These are phyloP conservation scores for Penicillium turbatum DNA, from an alignment of 495 filamentous ascomycete genomes.

Conservation along the genomic window DNA sequence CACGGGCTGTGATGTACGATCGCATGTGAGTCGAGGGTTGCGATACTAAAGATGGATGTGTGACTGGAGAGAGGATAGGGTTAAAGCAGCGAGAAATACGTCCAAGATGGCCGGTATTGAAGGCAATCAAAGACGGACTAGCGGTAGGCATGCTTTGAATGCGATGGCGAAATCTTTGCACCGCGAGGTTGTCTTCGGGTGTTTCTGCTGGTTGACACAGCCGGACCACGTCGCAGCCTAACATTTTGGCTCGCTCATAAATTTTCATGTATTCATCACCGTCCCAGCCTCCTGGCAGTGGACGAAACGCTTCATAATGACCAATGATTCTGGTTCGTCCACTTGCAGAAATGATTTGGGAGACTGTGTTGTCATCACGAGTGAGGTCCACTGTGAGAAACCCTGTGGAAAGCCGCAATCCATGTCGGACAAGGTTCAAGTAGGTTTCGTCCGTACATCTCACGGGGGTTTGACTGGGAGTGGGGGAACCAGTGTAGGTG, in stretches of 20 bases:
- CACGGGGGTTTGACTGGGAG: slow-evolving; percentile 16
- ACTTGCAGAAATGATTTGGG: slow-evolving; percentile 50
- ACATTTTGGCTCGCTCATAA: slow-evolving; percentile 41
- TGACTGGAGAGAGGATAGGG: slow-evolving; percentile 59
- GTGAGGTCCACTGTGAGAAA: slow-evolving; percentile 65
- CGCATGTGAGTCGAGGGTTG: slow-evolving; percentile 22
- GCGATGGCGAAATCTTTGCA: slow-evolving; percentile 36
- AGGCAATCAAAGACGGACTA: slow-evolving; percentile 57
- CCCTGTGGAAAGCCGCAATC: slow-evolving; percentile 64
- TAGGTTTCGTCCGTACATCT: slow-evolving; percentile 46
- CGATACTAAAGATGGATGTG: slow-evolving; percentile 27
- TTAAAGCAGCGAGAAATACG: slow-evolving; percentile 62
- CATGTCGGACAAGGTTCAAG: slow-evolving; percentile 59
- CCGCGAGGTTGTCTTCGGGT: slow-evolving; percentile 41
- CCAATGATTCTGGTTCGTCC: slow-evolving; percentile 66
- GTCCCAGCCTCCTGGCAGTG: slow-evolving; percentile 43
- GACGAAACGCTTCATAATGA: slow-evolving; percentile 49
- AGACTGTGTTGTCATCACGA: slow-evolving; percentile 49
- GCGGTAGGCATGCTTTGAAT: slow-evolving; percentile 26
- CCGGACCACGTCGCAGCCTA: slow-evolving; percentile 49
- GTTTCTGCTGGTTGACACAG: slow-evolving; percentile 38
- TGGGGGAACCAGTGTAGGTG: slow-evolving; percentile 15
- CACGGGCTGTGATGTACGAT: slow-evolving; percentile 39
- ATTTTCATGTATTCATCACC: slow-evolving; percentile 30
- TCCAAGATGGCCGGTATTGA: slow-evolving; percentile 65